phyloP scores from a whole-genome alignment of 192 early-diverging fungal genomes.

The Coemansia aciculifera region DNA sequence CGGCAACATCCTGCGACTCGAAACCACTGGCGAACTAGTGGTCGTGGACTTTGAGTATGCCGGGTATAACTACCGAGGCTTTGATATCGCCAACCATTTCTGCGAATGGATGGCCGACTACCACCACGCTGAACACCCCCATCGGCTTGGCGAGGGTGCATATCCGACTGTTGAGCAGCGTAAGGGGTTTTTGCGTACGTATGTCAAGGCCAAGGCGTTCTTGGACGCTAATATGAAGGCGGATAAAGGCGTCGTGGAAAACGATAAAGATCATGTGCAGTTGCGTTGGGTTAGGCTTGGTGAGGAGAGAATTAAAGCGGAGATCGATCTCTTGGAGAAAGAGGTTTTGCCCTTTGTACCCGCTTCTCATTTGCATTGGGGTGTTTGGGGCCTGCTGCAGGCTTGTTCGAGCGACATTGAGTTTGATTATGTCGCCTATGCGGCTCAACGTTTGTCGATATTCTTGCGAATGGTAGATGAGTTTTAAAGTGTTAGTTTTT shows the following conservation, averaged over 20 bases:
- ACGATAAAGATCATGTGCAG: constrained; percentile 14
- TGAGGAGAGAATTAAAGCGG: constrained; percentile 19
- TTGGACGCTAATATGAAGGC: constrained; percentile 44
- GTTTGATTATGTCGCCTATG: constrained; percentile 75
- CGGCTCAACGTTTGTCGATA: constrained; percentile 56
- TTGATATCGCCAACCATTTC: constrained; percentile 83
- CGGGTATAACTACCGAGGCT: constrained; percentile 76
- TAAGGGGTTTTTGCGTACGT: constrained; percentile 63
- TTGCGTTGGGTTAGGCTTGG: constrained; percentile 22
- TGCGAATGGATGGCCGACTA: constrained; percentile 87
- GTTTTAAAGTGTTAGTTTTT: background rate
- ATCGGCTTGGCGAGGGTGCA: constrained; percentile 35
- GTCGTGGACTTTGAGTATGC: constrained; percentile 84
- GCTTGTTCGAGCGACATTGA: constrained; percentile 73
- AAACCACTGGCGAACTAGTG: constrained; percentile 61
- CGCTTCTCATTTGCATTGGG: constrained; percentile 71
- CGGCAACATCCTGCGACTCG: constrained; percentile 80
- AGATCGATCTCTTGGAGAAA: constrained; percentile 26
- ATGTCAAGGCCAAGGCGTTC: constrained; percentile 59
- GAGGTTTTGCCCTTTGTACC: constrained; percentile 40
- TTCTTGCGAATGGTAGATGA: constrained; percentile 46
- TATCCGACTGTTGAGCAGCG: constrained; percentile 68
- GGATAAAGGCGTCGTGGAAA: constrained; percentile 26
- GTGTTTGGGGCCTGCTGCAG: constrained; percentile 78
- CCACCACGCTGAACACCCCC: constrained; percentile 56